Conservation (phyloP, 257 asterid genomes). For the Capsicum rhomboideum region DNA sequence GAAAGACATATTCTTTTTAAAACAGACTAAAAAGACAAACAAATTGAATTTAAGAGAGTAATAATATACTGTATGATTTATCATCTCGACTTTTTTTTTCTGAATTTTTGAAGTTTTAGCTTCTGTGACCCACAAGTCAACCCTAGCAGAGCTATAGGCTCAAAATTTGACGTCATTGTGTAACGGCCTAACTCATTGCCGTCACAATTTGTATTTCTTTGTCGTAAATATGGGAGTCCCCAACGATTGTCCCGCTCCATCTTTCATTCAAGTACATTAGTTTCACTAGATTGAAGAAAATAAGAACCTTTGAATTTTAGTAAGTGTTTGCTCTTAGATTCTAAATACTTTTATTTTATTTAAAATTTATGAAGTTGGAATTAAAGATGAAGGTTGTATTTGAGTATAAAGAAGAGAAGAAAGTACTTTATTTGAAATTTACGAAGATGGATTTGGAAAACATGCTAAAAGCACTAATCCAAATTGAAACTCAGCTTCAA, state of each 20-base stretch:
- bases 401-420: background rate
- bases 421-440: background rate
- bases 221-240: background rate
- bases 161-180: background rate
- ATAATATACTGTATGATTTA: too few relatives aligned
- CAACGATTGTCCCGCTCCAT: background rate
- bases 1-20: too few relatives aligned
- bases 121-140: background rate
- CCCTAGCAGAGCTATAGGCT: background rate
- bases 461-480: background rate
- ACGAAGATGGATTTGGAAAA: background rate
- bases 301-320: too few relatives aligned
- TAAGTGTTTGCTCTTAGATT: background rate
- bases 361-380: background rate
- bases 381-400: background rate
- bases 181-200: background rate
- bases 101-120: background rate
- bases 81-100: too few relatives aligned
- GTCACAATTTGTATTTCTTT: background rate
- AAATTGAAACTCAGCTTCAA: too few relatives aligned
- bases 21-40: too few relatives aligned
- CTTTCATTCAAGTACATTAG: background rate
- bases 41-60: too few relatives aligned
- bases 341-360: background rate
- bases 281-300: background rate